Conservation (phyloP, 202 grass and related monocot genomes). For the Cymbopogon flexuosus region DNA sequence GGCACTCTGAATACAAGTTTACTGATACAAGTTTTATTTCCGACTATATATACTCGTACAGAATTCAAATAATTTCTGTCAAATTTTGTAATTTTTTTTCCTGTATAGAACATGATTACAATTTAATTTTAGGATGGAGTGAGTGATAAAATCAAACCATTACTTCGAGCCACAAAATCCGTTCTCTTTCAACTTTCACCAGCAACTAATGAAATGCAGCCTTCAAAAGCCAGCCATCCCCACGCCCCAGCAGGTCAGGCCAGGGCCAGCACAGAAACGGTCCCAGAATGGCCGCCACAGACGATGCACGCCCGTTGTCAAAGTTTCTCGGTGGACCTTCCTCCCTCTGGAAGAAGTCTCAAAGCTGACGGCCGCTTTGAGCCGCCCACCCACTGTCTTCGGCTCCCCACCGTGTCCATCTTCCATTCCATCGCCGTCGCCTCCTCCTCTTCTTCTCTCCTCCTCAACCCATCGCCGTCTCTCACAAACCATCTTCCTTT, state of each 20-base stretch:
- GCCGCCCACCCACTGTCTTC: constrained; percentile 42
- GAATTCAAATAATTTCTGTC: no score
- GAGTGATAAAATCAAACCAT: background rate
- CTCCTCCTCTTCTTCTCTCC: background rate
- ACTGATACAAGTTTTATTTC: no score
- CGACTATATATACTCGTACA: background rate
- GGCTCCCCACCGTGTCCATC: background rate
- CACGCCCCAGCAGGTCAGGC: no score
- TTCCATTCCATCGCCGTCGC: background rate
- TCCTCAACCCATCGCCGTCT: background rate
- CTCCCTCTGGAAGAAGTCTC: background rate
- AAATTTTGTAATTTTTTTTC: background rate
- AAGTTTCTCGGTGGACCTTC: background rate
- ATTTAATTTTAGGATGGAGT: background rate
- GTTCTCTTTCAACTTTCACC: background rate
- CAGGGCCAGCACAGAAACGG: background rate
- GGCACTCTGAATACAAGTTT: background rate
- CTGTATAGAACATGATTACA: background rate
- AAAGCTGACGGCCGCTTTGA: constrained; percentile 36
- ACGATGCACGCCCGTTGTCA: background rate
- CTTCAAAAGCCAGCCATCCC: background rate
- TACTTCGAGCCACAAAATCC: background rate
- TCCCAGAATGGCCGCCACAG: background rate
- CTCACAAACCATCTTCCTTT: background rate
- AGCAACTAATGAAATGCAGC: constrained; percentile 4